A percentile compares a stretch with the other conserved stretches of the same genome.
These are phyloP conservation scores for Mycosphaerella sp. DNA, from an alignment of 2,329 filamentous ascomycete genomes.

Conservation along the genomic window DNA sequence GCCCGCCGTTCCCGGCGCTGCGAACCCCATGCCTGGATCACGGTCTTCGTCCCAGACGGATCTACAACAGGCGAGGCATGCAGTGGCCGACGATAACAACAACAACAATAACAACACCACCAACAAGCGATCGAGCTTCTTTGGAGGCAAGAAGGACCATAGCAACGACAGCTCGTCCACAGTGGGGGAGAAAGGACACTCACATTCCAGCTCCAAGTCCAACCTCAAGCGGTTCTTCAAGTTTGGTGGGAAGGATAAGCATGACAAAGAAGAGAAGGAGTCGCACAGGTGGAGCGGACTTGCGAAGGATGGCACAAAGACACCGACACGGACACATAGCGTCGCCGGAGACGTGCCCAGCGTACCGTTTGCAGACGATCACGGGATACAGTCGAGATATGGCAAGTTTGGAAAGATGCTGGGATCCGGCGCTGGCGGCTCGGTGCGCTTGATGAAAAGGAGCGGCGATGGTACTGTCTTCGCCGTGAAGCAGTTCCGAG, in stretches of 20 bases:
- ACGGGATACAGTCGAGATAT: slow-evolving; percentile 83
- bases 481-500: slow-evolving; percentile 93
- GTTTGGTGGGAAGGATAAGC: slow-evolving; percentile 56
- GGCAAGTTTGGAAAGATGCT: slow-evolving; percentile 93
- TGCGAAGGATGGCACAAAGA: slow-evolving; percentile 25
- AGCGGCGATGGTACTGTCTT: slow-evolving; percentile 90
- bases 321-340: slow-evolving; percentile 18
- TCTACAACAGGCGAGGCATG: slow-evolving; percentile 8
- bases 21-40: slow-evolving; percentile 32
- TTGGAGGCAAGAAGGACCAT: slow-evolving; percentile 49
- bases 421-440: slow-evolving; percentile 89
- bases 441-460: slow-evolving; percentile 87
- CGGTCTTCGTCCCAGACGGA: slow-evolving; percentile 35
- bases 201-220: slow-evolving; percentile 66
- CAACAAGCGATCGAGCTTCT: slow-evolving; percentile 50
- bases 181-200: slow-evolving; percentile 35
- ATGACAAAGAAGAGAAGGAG: slow-evolving; percentile 57
- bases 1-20: slow-evolving; percentile 17
- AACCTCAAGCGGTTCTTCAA: slow-evolving; percentile 97
- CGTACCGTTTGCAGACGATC: slow-evolving; percentile 89
- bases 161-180: slow-evolving; percentile 36
- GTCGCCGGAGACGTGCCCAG: slow-evolving; percentile 34
- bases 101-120: too few relatives aligned
- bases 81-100: slow-evolving; percentile 21
- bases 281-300: slow-evolving; percentile 20